Base-by-base conservation (phyloP, 768 basidiomycete species). In the Tricholomella constricta region DNA sequence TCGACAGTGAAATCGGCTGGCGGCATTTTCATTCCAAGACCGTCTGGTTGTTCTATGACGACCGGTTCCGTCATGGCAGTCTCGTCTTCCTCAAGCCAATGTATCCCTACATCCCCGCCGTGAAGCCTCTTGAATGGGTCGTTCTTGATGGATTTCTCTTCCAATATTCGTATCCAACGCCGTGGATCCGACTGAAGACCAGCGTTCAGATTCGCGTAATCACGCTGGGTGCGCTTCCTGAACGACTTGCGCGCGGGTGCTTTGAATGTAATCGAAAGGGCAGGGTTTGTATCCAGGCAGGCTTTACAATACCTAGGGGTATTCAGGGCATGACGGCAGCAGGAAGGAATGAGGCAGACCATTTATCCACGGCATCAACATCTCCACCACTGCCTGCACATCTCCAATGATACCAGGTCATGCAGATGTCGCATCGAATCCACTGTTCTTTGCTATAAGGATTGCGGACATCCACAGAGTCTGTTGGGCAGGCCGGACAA, bases 21-120 rank as follows among this genome's bases (percentile, higher is more conserved):
- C 2, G 95, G 95, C 86, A 98, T 91, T 65, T 84, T 86, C 86
- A 98, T 93, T 9, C 94, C 95, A 38, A 98, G 72, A 6, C 91
- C 88, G 12, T 91, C 88, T 2, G 88, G 83, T 6, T 75, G 69
- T 67, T 88, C 85, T 45, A 98, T 82, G 25, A 98, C 72, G 55
- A 97, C 79, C 1, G 94, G 94, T 58, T 94, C 92, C 42, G 69
- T 81, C 84, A 92, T 81, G 4, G 92, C 91, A 47, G 69, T 74
- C 23, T 84, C 79, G 60, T 92, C 88, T 14, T 68, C 77, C 55
- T 86, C 83, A 22, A 94, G 62, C 94, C 93, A 95, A 47, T 86
- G 79, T 36, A 84, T 57, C 7, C 78, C 78, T n/a, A 94, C 76
- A 10, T 88, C 84, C 23, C 68, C 66, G 29, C 89, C 90, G 9